A percentile compares a stretch with the other conserved stretches of the same genome.
phyloP scores from a whole-genome alignment of 2,329 filamentous ascomycete species.

The Phaeosphaeria sp. region DNA sequence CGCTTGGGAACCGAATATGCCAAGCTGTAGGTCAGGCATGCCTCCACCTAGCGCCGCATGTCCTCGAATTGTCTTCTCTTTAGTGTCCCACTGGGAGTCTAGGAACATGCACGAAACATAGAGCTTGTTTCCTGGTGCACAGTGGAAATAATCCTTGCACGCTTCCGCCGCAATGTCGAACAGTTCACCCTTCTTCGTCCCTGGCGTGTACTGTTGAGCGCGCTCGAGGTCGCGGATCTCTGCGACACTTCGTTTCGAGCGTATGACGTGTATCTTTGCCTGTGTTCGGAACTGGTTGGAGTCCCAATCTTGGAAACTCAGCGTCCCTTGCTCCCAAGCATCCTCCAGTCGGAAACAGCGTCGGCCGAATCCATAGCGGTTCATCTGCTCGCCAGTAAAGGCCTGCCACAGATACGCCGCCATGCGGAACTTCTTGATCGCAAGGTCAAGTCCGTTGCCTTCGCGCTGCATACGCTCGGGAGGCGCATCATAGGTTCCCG shows the following conservation, averaged over 20 bases:
- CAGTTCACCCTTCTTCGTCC: conserved; percentile 74
- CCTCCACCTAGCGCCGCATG: conserved; percentile 85
- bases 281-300: conserved; percentile 82
- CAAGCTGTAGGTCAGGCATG: conserved; percentile 77
- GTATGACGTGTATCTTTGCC: conserved; percentile 86
- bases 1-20: conserved; percentile 90
- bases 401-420: conserved; percentile 96
- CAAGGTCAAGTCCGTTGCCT: conserved; percentile 80
- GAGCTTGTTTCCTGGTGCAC: conserved; percentile 77
- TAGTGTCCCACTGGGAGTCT: conserved; percentile 86
- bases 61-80: conserved; percentile 72
- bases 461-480: conserved; percentile 78
- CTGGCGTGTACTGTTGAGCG: conserved; percentile 77
- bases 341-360: conserved; percentile 92
- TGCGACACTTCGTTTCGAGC: conserved; percentile 80
- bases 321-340: conserved; percentile 86
- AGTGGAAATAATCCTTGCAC: conserved; percentile 77
- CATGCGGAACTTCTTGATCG: conserved; percentile 91
- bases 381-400: conserved; percentile 97
- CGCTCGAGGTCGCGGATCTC: conserved; percentile 81
- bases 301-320: conserved; percentile 76
- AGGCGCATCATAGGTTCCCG: conserved; percentile 81
- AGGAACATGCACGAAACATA: conserved; percentile 88
- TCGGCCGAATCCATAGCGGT: conserved; percentile 82
- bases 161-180: conserved; percentile 80